These are phyloP conservation scores for Cystobasidium sp. DNA, from an alignment of 1,284 basidiomycete genomes.

Conservation along the genomic window DNA sequence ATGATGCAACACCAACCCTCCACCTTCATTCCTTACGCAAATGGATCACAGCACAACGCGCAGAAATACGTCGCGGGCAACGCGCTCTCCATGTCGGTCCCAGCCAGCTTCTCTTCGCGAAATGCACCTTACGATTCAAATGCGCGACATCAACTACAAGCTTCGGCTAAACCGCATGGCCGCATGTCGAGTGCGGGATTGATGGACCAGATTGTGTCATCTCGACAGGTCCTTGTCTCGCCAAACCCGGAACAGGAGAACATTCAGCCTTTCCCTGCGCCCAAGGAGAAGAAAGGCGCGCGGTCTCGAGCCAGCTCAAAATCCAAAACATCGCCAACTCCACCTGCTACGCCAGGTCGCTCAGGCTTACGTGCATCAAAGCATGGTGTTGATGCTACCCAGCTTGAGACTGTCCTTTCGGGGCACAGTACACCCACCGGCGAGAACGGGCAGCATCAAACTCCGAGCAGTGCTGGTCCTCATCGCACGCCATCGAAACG, in stretches of 20 bases:
- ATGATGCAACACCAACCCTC: not conserved
- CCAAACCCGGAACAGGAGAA: conserved; percentile 11
- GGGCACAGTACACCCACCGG: conserved; percentile 7
- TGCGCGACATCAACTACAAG: not conserved
- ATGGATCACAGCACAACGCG: not conserved
- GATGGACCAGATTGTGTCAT: conserved; percentile 31
- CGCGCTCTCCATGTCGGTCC: conserved; percentile 28
- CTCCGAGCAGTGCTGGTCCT: conserved; percentile 31
- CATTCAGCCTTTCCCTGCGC: not conserved
- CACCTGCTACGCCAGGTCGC: conserved; percentile 23
- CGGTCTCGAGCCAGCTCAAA: conserved; percentile 21
- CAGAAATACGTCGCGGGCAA: not conserved
- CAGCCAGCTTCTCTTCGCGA: conserved; percentile 24
- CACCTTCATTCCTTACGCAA: conserved; percentile 5
- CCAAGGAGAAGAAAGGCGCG: conserved; percentile 7
- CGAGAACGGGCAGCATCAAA: not conserved
- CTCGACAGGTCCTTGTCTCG: conserved; percentile 5
- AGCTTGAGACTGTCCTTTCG: conserved; percentile 10
- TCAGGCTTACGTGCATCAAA: conserved; percentile 18
- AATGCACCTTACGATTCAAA: not conserved
- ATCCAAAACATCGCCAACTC: conserved; percentile 15
- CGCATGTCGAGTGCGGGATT: conserved; percentile 37
- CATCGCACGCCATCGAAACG: conserved; percentile 40
- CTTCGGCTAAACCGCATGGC: conserved; percentile 7
- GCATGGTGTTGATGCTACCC: conserved; percentile 1